Evolutionary conservation across 345 rosid genomes (phyloP), one percentile per base, ranked within the genome.

Genomic region (Populus euphratica): DNA sequence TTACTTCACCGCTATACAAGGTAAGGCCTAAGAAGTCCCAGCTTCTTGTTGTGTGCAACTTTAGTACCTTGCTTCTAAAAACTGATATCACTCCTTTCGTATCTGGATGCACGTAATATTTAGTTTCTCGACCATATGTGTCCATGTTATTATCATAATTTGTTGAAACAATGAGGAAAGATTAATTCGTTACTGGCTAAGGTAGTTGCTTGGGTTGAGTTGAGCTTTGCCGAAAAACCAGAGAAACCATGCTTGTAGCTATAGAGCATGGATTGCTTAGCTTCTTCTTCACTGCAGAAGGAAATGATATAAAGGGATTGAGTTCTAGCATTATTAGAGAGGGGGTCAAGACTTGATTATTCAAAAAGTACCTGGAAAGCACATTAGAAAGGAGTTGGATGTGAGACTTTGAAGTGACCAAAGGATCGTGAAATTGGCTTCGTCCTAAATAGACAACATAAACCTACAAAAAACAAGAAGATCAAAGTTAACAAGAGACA

Each of bases 21-120:
- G 83, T 78, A 75, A 91, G 91, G 73, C 88, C 93, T 84, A 91
- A 79, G 83, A 89, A 91, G 77, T 91, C 92, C 93, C 93, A 91
- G 79, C 93, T 89, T 83, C 93, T 91, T 52, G 96, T 88, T 12
- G 93, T 91, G 74, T 86, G 90, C 83, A 88, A 74, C 82, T 88
- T 80, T 75, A 86, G 76, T 63, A 74, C 79, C 68, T 65, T 83
- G 89, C 93, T 87, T 41, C 81, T 72, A 73, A 87, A 87, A 70
- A 89, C 86, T 38, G 93, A 88, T 64, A 91, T 76, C 21, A 86
- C 90, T 78, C 83, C 84, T 72, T 81, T 77, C 86, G 81, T 77
- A 33, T 82, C 95, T 89, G 83, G 81, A 81, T 65, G 50, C 50
- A 47, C 5, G 50, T 12, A 47, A 47, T 47, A 47, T 47, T 47